A percentile compares a stretch with the other conserved stretches of the same genome.
Evolutionary conservation across 2,329 filamentous ascomycete species (phyloP).

Genomic region (Exophiala sideris): DNA sequence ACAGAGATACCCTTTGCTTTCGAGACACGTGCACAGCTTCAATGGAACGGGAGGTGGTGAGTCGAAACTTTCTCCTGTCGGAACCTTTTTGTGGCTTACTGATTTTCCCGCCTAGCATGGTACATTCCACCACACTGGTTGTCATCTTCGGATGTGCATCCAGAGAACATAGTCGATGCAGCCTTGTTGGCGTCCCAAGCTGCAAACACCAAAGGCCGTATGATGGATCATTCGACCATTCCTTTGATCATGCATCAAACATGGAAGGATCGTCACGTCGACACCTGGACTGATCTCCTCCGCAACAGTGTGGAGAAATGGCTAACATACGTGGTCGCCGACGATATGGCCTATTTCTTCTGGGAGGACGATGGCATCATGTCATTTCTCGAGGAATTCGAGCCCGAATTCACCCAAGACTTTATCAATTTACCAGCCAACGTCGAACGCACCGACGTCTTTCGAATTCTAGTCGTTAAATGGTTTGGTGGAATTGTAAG

Average conservation of each 20-base stretch:
- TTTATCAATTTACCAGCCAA: constrained; percentile 29
- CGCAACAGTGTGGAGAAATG: constrained; percentile 32
- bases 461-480: constrained; percentile 34
- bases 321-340: constrained; percentile 27
- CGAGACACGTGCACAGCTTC: constrained; percentile 17
- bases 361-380: constrained; percentile 35
- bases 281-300: constrained; percentile 30
- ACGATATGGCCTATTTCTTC: constrained; percentile 34
- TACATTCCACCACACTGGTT: constrained; percentile 20
- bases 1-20: constrained; percentile 15
- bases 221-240: constrained; percentile 30
- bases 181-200: constrained; percentile 28
- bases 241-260: constrained; percentile 36
- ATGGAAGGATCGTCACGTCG: constrained; percentile 31
- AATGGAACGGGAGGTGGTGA: constrained; percentile 19
- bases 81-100: background rate
- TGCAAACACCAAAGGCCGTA: constrained; percentile 14
- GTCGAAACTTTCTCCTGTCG: background rate
- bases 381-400: constrained; percentile 30
- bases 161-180: constrained; percentile 31
- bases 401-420: constrained; percentile 26
- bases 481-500: constrained; percentile 26
- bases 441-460: constrained; percentile 34
- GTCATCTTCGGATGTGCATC: constrained; percentile 10
- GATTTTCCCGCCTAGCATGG: constrained; percentile 11